Base-by-base conservation (phyloP, 176 grass and related monocot species). In the Alopecurus myosuroides region DNA sequence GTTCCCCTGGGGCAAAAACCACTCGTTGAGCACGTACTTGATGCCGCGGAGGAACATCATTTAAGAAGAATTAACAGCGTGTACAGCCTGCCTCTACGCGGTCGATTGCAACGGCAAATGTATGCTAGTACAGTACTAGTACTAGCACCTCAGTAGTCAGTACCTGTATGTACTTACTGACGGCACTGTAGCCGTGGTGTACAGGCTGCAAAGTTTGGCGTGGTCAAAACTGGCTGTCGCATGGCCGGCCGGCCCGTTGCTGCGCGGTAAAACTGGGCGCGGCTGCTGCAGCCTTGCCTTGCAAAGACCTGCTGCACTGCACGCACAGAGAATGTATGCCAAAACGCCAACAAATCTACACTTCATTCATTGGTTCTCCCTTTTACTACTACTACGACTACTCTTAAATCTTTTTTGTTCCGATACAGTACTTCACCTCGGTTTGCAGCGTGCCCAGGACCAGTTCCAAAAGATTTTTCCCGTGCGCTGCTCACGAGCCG, bases 171-270 rank as follows among this genome's bases (percentile, higher is more conserved):
- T 60, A 63, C 17, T 58, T 25, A 44, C 26, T 44, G 76, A 33
- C n/a, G 49, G 64, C 12, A 34, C 78, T 41, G 72, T 50, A 19
- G 30, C 42, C 13, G 65, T 72, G 64, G 74, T 55, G 65, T 79
- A 81, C 37, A 60, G 57, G 19, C 44, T 40, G 79, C 58, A 51
- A 80, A 67, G 61, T 63, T 74, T 79, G 56, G 45, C 46, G 74
- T 64, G n/a, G 88, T 90, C 88, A 90, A 87, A 74, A 60, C 78
- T 62, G 52, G 48, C 23, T 62, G 52, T 58, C 23, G 37, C 79
- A 46, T 39, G 74, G 76, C 69, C 70, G 88, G 46, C 75, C 50
- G 13, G 18, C 33, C 19, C 0, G 14, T 63, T 49, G 61, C 6
- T 80, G 79, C 14, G 65, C 88, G 49, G 88, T 67, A 49, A 66